A percentile compares a stretch with the other conserved stretches of the same genome.
Evolutionary conservation across 495 filamentous ascomycete species (phyloP).

Genomic region (Penicillium lividum): DNA sequence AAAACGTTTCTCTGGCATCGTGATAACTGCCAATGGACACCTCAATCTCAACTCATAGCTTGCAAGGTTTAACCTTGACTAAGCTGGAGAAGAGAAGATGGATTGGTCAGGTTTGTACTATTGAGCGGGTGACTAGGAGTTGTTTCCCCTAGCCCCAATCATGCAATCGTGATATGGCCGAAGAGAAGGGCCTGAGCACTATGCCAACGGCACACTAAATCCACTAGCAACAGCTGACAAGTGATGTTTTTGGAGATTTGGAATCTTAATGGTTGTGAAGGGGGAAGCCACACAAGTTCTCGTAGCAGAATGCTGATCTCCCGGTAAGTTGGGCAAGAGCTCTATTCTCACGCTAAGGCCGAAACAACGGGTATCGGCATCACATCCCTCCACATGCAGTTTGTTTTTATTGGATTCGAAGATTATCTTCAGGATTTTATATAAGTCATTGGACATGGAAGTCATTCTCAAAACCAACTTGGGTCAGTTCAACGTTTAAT

Average conservation of each 20-base stretch:
- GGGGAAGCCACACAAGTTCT: slow-evolving; percentile 11
- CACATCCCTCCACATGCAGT: not conserved
- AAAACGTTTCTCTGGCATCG: slow-evolving; percentile 37
- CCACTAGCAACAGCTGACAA: not conserved
- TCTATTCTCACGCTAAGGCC: slow-evolving; percentile 16
- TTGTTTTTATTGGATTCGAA: not conserved
- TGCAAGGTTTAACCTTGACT: no score
- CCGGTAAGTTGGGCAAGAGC: slow-evolving; percentile 16
- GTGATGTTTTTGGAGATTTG: not conserved
- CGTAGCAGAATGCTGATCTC: slow-evolving; percentile 18
- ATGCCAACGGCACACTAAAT: not conserved
- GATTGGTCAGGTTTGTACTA: not conserved
- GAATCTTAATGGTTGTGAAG: not conserved
- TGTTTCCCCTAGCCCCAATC: not conserved
- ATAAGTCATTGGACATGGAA: no score
- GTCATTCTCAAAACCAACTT: no score
- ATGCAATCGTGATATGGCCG: not conserved
- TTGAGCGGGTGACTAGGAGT: not conserved
- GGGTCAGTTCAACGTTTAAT: no score
- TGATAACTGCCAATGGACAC: slow-evolving; percentile 18
- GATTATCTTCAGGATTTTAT: no score
- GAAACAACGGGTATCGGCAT: slow-evolving; percentile 14
- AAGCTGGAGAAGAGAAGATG: not conserved
- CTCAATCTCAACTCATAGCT: slow-evolving; percentile 11
- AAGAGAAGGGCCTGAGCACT: not conserved